A percentile compares a stretch with the other conserved stretches of the same genome.
phyloP scores from a whole-genome alignment of 169 alveolate species.

The Plasmodium ovale region DNA sequence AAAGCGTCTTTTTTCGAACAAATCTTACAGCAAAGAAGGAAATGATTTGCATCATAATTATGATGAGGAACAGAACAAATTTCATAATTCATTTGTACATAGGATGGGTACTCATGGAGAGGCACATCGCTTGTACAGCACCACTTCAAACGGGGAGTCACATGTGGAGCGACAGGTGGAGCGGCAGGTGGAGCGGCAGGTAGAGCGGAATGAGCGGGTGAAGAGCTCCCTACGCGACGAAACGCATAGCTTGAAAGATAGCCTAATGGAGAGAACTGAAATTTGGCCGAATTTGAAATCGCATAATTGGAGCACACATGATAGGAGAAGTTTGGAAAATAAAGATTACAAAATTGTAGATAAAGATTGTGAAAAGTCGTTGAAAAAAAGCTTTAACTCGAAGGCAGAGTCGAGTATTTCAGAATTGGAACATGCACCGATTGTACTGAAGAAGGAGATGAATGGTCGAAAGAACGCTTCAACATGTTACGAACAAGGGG shows the following conservation, averaged over 20 bases:
- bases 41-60: background rate
- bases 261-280: background rate
- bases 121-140: background rate
- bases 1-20: constrained; percentile 19
- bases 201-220: background rate
- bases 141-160: no score
- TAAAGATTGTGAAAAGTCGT: constrained; percentile 14
- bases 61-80: background rate
- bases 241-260: background rate
- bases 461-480: background rate
- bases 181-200: background rate
- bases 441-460: background rate
- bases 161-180: background rate
- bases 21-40: background rate
- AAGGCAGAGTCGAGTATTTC: constrained; percentile 11
- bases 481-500: no score
- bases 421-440: background rate
- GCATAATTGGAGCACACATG: background rate
- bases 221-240: background rate
- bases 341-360: constrained; percentile 3
- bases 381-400: constrained; percentile 4
- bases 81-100: background rate
- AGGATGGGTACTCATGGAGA: background rate
- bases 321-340: background rate
- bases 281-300: background rate